Conservation (phyloP, 2,329 filamentous ascomycete genomes). For the Colletotrichum spaethianum region DNA sequence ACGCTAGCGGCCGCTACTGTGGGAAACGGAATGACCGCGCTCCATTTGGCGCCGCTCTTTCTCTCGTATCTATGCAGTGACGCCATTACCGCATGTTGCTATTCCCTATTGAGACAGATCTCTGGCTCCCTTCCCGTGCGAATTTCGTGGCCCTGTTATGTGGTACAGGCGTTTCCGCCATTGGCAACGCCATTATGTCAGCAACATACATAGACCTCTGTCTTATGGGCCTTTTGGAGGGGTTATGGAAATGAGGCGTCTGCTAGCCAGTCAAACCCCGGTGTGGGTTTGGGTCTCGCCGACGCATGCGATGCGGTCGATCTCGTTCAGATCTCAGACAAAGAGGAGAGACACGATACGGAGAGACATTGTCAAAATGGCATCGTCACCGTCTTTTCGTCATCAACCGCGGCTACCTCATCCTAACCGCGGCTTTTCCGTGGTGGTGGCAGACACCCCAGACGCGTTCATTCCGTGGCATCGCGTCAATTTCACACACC, state of each 20-base stretch:
- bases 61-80: conserved; percentile 41
- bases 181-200: conserved; percentile 18
- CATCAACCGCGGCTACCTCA: conserved; percentile 36
- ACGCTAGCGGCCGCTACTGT: conserved; percentile 40
- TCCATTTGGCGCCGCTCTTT: conserved; percentile 39
- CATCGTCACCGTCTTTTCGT: conserved; percentile 26
- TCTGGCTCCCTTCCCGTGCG: conserved; percentile 6
- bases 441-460: conserved; percentile 30
- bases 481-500: conserved; percentile 37
- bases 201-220: conserved; percentile 7
- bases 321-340: conserved; percentile 40
- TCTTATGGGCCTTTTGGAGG: background rate
- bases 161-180: conserved; percentile 19
- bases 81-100: conserved; percentile 41
- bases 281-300: conserved; percentile 35
- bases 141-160: conserved; percentile 21
- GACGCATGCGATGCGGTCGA: conserved; percentile 35
- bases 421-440: conserved; percentile 34
- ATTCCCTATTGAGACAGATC: conserved; percentile 33
- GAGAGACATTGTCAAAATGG: conserved; percentile 28
- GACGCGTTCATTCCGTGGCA: conserved; percentile 39
- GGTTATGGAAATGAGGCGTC: conserved; percentile 22
- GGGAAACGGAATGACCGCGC: conserved; percentile 41
- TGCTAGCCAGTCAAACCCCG: conserved; percentile 7
- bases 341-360: conserved; percentile 39